These are phyloP conservation scores for Heracleum sosnowskyi DNA, from an alignment of 129 eudicot genomes.

Conservation along the genomic window DNA sequence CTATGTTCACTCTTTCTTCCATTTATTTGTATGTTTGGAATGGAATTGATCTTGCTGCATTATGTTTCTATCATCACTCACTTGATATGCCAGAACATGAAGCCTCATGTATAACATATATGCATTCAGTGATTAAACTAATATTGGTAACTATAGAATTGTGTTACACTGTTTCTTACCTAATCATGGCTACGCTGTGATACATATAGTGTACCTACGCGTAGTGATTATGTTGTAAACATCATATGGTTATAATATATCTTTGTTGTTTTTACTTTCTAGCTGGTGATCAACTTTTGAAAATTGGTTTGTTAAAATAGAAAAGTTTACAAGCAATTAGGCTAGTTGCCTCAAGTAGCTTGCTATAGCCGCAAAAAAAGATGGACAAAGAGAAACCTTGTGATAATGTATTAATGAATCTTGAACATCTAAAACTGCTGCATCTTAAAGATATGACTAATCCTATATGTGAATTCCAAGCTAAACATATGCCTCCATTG, in stretches of 20 bases:
- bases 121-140: not conserved
- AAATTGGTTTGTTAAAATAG: not conserved
- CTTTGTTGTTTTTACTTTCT: not conserved
- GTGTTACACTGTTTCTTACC: not conserved
- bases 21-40: not conserved
- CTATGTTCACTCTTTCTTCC: not conserved
- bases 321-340: not conserved
- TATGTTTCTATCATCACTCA: not conserved
- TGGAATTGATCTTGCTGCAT: not conserved
- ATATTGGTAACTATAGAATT: not conserved
- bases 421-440: not conserved
- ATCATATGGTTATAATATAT: not conserved
- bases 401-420: not conserved
- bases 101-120: not conserved
- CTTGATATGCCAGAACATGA: not conserved
- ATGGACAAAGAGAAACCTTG: not conserved
- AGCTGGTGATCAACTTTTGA: not conserved
- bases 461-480: not conserved
- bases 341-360: not conserved
- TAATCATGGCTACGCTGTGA: not conserved
- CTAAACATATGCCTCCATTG: not conserved
- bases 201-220: not conserved
- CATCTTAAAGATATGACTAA: not conserved
- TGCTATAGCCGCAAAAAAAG: not conserved
- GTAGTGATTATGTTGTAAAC: not conserved